Conservation (phyloP, 768 basidiomycete species). For the Lentinula sp. region DNA sequence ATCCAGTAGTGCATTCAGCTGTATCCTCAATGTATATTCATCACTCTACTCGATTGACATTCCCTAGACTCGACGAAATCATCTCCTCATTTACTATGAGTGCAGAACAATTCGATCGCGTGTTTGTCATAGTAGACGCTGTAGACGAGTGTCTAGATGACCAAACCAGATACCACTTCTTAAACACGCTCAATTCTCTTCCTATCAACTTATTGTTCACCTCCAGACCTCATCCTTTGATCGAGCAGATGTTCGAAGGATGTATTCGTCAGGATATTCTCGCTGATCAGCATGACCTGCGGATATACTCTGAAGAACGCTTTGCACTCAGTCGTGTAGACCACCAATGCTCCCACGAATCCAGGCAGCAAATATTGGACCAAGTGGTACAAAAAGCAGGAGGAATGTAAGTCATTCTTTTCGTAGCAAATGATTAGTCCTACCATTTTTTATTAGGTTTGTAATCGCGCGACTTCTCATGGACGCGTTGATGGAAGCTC, state of each 20-base stretch:
- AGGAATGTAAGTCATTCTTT: neutral
- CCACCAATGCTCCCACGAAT: neutral
- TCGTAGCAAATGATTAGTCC: neutral
- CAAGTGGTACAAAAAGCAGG: neutral
- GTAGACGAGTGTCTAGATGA: neutral
- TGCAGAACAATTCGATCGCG: neutral
- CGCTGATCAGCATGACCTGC: neutral
- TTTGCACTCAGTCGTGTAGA: neutral
- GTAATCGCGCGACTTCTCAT: neutral
- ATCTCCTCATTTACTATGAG: neutral
- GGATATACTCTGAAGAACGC: neutral
- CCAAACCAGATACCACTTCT: neutral
- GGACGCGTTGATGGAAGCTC: neutral
- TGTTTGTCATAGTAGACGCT: neutral
- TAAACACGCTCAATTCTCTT: neutral
- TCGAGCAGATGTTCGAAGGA: neutral
- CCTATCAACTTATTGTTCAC: neutral
- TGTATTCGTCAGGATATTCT: neutral
- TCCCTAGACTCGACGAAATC: neutral
- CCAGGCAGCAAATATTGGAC: neutral
- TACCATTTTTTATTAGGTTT: neutral
- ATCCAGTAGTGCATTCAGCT: neutral
- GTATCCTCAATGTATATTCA: neutral
- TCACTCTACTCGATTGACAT: neutral
- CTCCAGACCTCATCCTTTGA: neutral